Base-by-base conservation (phyloP, 2,329 filamentous ascomycete genomes). In the Alternaria sp. region DNA sequence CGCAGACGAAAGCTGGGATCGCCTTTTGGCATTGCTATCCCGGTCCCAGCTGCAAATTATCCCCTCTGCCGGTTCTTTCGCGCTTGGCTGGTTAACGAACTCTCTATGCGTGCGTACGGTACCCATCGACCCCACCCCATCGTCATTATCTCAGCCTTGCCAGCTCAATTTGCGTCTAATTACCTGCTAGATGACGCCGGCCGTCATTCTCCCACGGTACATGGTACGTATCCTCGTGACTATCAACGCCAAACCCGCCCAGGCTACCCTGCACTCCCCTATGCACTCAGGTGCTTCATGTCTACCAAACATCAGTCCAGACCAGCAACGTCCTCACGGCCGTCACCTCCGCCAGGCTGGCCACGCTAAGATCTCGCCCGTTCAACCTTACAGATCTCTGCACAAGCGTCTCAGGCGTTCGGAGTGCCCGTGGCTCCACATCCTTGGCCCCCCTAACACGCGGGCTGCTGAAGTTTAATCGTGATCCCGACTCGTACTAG, bases 401-500 rank as follows among this genome's bases (percentile, higher is more conserved):
- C 59, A 47, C 57, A 59, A 52, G 59, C 61, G 58, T 59, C 64
- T 57, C 63, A 51, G 58, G 62, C 59, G 38, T 64, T 72, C 68
- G 69, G 69, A 61, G 66, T 66, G 66, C 32, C 71, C 70, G 67
- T 64, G 60, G 59, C 60, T 63, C 68, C 67, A 66, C 69, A 64
- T 58, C 9, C 59, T 22, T 34, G 62, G 54, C 69, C 65, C 58
- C 58, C 69, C 68, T 73, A 63, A 69, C 70, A 73, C 66, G 63
- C 69, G 57, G 57, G 36, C 66, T 72, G 65, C 65, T 70, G 69
- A 69, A 62, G 61, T 72, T 69, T 65, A 69, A 67, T 39, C 63
- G 66, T 67, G 65, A 70, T 67, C 72, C 70, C 63, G 64, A 55
- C 61, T 57, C 47, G 39, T 51, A 46, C 49, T 69, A 62, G 68